These are phyloP conservation scores for Calvatia gigantea DNA, from an alignment of 768 basidiomycete genomes.

Conservation along the genomic window DNA sequence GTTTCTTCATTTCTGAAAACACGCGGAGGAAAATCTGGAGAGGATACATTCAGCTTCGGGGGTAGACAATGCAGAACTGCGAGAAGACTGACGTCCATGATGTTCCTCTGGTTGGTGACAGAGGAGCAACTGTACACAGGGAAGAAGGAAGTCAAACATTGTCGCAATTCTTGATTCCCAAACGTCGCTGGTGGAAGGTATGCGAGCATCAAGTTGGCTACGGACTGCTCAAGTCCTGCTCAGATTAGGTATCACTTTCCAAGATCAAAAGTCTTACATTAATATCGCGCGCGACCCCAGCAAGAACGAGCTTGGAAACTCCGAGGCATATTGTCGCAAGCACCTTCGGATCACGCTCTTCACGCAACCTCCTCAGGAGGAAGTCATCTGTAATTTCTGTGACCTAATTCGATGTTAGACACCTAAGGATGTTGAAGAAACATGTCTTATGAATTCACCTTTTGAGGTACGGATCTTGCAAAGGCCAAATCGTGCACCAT, in stretches of 20 bases:
- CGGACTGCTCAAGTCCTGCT: slow-evolving; percentile 23
- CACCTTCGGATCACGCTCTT: slow-evolving; percentile 71
- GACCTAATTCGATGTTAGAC: slow-evolving; percentile 23
- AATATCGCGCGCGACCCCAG: slow-evolving; percentile 79
- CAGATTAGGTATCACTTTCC: neutral
- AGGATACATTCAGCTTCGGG: neutral
- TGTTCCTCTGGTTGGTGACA: slow-evolving; percentile 69
- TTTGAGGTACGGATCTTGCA: slow-evolving; percentile 39
- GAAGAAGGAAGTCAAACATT: slow-evolving; percentile 96
- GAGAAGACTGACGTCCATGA: slow-evolving; percentile 35
- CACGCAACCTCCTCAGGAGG: slow-evolving; percentile 44
- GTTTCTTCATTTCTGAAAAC: slow-evolving; percentile 55
- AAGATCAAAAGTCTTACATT: slow-evolving; percentile 39
- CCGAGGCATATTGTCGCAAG: slow-evolving; percentile 82
- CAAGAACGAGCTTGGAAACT: slow-evolving; percentile 83
- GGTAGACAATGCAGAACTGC: neutral
- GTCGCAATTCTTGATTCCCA: slow-evolving; percentile 81
- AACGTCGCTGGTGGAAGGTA: slow-evolving; percentile 87
- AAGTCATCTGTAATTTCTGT: slow-evolving; percentile 38
- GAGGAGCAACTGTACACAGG: slow-evolving; percentile 92
- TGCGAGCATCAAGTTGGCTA: slow-evolving; percentile 43
- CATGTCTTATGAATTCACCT: slow-evolving; percentile 21
- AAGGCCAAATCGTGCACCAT: slow-evolving; percentile 88
- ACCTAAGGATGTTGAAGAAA: neutral
- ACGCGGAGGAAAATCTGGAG: slow-evolving; percentile 80